Percentiles rank a stretch among this genome's conserved stretches.
phyloP scores from a whole-genome alignment of 139 green algal species.

The Chlamydomonas schloesseri region DNA sequence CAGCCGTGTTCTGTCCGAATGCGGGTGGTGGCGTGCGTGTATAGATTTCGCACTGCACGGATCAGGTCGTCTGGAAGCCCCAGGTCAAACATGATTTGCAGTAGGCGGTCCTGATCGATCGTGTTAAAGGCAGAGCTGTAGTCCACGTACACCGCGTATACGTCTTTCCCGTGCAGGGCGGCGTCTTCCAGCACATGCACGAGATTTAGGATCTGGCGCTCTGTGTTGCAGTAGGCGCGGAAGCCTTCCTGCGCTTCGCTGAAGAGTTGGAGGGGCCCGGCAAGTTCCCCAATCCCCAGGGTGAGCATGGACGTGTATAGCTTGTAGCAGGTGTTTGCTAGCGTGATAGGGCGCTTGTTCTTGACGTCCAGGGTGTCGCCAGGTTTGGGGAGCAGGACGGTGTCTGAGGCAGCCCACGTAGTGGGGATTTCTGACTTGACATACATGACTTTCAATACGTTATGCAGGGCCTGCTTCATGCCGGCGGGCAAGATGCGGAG shows the following conservation, averaged over 20 bases:
- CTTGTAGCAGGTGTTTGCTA: background rate
- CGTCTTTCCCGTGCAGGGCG: background rate
- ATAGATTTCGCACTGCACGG: slow-evolving; percentile 53
- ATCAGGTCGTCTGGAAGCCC: slow-evolving; percentile 51
- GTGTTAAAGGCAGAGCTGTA: slow-evolving; percentile 8
- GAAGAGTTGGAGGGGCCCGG: background rate
- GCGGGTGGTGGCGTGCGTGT: slow-evolving; percentile 38
- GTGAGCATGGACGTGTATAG: background rate
- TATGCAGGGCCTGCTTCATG: background rate
- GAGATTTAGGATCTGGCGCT: slow-evolving; percentile 14
- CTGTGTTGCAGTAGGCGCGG: background rate
- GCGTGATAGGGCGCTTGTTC: background rate
- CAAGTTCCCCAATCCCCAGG: background rate
- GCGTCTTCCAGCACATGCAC: slow-evolving; percentile 46
- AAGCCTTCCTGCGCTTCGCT: slow-evolving; percentile 54
- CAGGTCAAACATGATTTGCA: slow-evolving; percentile 54
- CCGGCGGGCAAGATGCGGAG: background rate
- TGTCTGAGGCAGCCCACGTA: background rate
- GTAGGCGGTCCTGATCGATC: slow-evolving; percentile 55
- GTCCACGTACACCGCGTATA: slow-evolving; percentile 52
- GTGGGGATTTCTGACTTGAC: background rate
- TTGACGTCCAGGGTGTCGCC: background rate
- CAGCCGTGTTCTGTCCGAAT: slow-evolving; percentile 10
- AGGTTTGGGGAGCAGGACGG: background rate
- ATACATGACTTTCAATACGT: background rate